phyloP scores from a whole-genome alignment of 345 rosid genomes.

The Arabidopsis arenosa region DNA sequence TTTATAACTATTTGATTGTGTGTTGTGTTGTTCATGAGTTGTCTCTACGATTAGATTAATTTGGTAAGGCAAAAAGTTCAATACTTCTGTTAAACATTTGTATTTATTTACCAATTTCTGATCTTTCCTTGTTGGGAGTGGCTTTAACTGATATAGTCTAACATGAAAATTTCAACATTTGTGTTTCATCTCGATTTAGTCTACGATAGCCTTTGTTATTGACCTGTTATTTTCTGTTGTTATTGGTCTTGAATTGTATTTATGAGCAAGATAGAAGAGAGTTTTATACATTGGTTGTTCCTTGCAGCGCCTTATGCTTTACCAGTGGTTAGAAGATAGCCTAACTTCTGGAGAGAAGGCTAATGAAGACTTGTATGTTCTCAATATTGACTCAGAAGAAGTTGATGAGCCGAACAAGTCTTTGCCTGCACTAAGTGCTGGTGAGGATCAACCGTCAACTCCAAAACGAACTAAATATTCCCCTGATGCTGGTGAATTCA shows the following conservation, averaged over 20 bases:
- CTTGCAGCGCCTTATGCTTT: slow-evolving; percentile 64
- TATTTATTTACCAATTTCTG: not conserved
- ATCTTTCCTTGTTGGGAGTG: not conserved
- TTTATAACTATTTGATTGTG: not conserved
- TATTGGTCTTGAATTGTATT: slow-evolving; percentile 2
- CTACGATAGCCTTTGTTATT: not conserved
- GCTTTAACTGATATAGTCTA: not conserved
- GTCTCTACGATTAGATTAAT: not conserved
- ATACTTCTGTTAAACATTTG: not conserved
- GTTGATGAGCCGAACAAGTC: slow-evolving; percentile 42
- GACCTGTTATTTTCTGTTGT: not conserved
- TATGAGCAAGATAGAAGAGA: not conserved
- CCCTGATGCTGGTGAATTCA: slow-evolving; percentile 36
- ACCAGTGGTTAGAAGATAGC: slow-evolving; percentile 90
- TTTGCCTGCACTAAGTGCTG: slow-evolving; percentile 40
- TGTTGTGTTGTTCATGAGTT: not conserved
- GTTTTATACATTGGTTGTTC: slow-evolving; percentile 18
- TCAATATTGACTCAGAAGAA: slow-evolving; percentile 51
- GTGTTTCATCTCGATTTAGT: not conserved
- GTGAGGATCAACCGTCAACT: slow-evolving; percentile 46
- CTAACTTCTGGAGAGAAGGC: slow-evolving; percentile 71
- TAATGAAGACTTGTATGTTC: slow-evolving; percentile 62
- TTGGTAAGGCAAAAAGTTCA: not conserved
- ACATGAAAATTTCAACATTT: not conserved
- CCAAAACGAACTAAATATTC: slow-evolving; percentile 52